These are phyloP conservation scores for Rhizopogon sp. DNA, from an alignment of 768 basidiomycete genomes.

Conservation along the genomic window DNA sequence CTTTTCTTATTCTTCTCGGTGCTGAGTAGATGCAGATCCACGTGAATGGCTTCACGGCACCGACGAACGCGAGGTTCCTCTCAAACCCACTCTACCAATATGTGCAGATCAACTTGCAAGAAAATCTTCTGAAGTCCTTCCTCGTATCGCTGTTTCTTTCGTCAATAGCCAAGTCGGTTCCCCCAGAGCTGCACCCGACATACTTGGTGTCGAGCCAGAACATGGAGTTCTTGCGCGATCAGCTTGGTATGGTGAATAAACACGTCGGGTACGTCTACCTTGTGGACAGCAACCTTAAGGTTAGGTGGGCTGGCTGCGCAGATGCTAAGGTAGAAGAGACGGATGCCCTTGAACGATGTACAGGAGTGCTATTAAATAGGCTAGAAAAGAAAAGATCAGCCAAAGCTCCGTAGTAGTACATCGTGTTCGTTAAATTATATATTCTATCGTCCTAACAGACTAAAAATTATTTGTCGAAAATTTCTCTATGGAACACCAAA, in stretches of 20 bases:
- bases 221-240: slow-evolving; percentile 80
- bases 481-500: background rate
- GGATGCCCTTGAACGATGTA: slow-evolving; percentile 61
- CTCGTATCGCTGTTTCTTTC: slow-evolving; percentile 83
- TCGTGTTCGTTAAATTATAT: background rate
- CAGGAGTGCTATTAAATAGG: slow-evolving; percentile 62
- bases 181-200: slow-evolving; percentile 56
- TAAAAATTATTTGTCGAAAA: background rate
- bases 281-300: slow-evolving; percentile 76
- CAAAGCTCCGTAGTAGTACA: background rate
- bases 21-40: slow-evolving; percentile 53
- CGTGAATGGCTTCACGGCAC: slow-evolving; percentile 60
- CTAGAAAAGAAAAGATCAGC: slow-evolving; percentile 27
- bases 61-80: slow-evolving; percentile 47
- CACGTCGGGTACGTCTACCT: slow-evolving; percentile 91
- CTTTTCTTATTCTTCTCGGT: background rate
- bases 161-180: slow-evolving; percentile 63
- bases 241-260: slow-evolving; percentile 84
- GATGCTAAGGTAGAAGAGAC: slow-evolving; percentile 76
- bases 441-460: background rate
- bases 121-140: slow-evolving; percentile 88
- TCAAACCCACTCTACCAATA: slow-evolving; percentile 63
- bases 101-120: slow-evolving; percentile 89
- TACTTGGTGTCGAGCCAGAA: slow-evolving; percentile 82
- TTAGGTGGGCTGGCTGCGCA: slow-evolving; percentile 92